These are phyloP conservation scores for Physaria fendleri DNA, from an alignment of 345 rosid species.

Conservation along the genomic window DNA sequence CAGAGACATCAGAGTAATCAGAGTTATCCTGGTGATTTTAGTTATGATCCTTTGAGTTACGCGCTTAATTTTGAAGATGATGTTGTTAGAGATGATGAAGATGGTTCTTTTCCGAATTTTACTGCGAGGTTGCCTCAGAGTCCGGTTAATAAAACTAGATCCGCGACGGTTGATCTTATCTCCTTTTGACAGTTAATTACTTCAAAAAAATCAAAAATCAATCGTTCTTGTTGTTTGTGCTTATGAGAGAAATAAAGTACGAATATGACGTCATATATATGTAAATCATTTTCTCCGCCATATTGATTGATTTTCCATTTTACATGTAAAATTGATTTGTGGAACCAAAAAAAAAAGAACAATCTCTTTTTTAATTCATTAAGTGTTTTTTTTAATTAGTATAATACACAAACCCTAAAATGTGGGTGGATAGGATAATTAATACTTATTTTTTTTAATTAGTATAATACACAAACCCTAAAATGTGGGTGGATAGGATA, in stretches of 20 bases:
- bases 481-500: neutral
- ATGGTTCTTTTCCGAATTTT: constrained; percentile 32
- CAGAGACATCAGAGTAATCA: constrained; percentile 23
- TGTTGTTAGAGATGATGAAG: constrained; percentile 34
- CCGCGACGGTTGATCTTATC: constrained; percentile 27
- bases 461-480: too few species aligned
- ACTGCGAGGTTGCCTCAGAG: constrained; percentile 50
- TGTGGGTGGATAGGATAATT: neutral
- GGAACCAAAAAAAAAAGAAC: too few species aligned
- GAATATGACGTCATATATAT: constrained; percentile 19
- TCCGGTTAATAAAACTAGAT: constrained; percentile 23
- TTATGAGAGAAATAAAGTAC: neutral
- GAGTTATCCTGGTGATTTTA: constrained; percentile 40
- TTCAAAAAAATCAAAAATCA: neutral
- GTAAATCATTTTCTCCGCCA: constrained; percentile 21
- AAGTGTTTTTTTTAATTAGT: too few species aligned
- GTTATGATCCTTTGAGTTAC: constrained; percentile 64
- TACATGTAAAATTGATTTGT: too few species aligned
- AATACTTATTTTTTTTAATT: neutral
- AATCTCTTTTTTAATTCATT: too few species aligned
- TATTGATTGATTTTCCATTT: too few species aligned
- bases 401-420: constrained; percentile 16
- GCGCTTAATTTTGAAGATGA: constrained; percentile 65
- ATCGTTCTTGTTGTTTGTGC: neutral
- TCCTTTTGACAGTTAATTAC: constrained; percentile 10